Evolutionary conservation across 1,284 basidiomycete genomes (phyloP), one percentile per base, ranked within the genome.

Genomic region (Volvariella volvacea): DNA sequence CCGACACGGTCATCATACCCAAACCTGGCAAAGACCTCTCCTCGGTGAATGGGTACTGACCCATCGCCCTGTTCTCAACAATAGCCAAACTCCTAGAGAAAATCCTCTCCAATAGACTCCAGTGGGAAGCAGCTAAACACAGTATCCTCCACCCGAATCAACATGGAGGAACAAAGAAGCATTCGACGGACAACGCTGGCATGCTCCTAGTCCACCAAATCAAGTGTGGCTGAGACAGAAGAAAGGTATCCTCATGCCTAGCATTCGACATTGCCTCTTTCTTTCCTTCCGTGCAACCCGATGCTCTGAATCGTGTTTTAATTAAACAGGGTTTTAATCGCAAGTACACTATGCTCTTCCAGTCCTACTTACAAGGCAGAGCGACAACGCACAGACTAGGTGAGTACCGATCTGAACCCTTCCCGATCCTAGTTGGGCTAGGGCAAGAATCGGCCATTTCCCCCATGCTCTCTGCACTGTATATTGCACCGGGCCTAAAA

Each of bases 221-320:
- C 9, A 42, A 38, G 9, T 22, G 44, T 10, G 48, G 47, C 4
- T 52, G 45, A 50, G 43, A 44, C 4, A 43, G 33, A 15, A 44
- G 47, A 0, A 31, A 42, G 2, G 41, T 41, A 10, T 51, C 47
- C 0, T 49, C 47, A 22, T 44, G 50, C 2, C 8, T 53, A 0
- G 48, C 52, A 0, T 52, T n/a, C n/a, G n/a, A n/a, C n/a, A n/a
- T n/a, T n/a, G n/a, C n/a, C n/a, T n/a, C n/a, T n/a, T n/a, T n/a
- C 37, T 55, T 55, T 25, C 54, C 52, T n/a, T 53, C 47, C 1
- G 15, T 52, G n/a, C 52, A 53, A 44, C 48, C 53, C 31, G 16
- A 41, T 14, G 10, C 47, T 2, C 34, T 47, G 0, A 20, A 42
- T 6, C 10, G 20, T 14, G 8, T 19, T 8, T 16, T 38, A 8